Evolutionary conservation across 352 stramenopile genomes (phyloP), one percentile per base, ranked within the genome.

Genomic region (Globisporangium lucens): DNA sequence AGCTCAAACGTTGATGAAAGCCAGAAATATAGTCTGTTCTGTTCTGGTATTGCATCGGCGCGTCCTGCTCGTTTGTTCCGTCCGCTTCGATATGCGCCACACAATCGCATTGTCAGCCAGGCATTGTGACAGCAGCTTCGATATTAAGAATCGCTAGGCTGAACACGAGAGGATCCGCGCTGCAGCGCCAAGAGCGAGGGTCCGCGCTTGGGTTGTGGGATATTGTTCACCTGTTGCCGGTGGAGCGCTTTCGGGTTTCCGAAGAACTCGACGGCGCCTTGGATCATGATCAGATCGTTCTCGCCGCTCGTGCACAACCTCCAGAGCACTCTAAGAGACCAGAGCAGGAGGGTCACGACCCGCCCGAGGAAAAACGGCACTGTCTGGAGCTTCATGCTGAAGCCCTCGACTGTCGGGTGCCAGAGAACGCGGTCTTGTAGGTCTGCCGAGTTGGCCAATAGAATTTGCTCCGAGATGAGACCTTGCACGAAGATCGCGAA

Each of bases 251-350:
- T 65, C 8, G 49, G 33, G 10, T 59, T 59, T 36, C 47, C 51
- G n/a, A 61, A 59, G n/a, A 61, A 67, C 10, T 61, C 47, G 15
- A 61, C 62, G 9, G 20, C 20, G 13, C 62, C 49, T 41, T 68
- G 63, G 3, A 62, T 57, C 63, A 58, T 68, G 22, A 53, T 46
- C 36, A 68, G 53, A 13, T 61, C 63, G 47, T 68, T 53, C 24
- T 53, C 24, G 27, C 43, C 63, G 13, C 63, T 61, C 1, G 33
- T 38, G 9, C 46, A 15, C n/a, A 68, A 33, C 6, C 63, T 24
- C 52, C 53, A 68, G 4, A 63, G 52, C 4, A 68, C 43, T 10
- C 56, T 36, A 1, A 62, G 12, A 12, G 53, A 57, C 63, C 63
- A 68, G 24, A 68, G 52, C 63, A 63, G 20, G 24, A 63, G 27